phyloP scores from a whole-genome alignment of 768 basidiomycete genomes.

The Cystofilobasidium bisporidii region DNA sequence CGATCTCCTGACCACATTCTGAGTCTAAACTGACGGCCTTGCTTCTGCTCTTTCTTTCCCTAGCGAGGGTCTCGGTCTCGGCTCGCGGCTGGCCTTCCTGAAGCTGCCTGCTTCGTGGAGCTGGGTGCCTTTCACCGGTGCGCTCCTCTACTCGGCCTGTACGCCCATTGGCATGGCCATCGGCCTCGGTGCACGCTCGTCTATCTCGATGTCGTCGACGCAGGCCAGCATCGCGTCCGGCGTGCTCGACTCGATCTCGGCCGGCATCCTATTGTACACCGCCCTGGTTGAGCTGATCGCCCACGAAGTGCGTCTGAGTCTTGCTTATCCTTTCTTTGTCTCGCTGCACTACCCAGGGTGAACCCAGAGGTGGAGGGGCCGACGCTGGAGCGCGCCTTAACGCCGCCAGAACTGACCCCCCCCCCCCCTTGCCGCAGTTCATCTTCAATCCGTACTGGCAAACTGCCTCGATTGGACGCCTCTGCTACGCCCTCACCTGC shows the following conservation, averaged over 20 bases:
- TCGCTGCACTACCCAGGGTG: too few species aligned
- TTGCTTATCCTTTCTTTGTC: too few species aligned
- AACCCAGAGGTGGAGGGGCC: too few species aligned
- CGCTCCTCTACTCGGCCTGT: slow-evolving; percentile 59
- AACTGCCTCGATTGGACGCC: background rate
- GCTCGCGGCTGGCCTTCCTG: slow-evolving; percentile 69
- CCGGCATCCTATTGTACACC: slow-evolving; percentile 59
- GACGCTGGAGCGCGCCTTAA: too few species aligned
- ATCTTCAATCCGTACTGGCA: background rate
- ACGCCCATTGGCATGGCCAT: slow-evolving; percentile 82
- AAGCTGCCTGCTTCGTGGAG: slow-evolving; percentile 37
- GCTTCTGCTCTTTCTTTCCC: too few species aligned
- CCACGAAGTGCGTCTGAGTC: background rate
- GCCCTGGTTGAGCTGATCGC: slow-evolving; percentile 10
- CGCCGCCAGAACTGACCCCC: too few species aligned
- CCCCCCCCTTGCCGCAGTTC: background rate
- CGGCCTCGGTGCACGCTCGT: slow-evolving; percentile 59
- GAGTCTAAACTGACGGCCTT: too few species aligned
- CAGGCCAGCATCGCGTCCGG: slow-evolving; percentile 59
- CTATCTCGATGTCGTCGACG: slow-evolving; percentile 32
- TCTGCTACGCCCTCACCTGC: background rate
- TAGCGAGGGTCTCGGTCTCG: slow-evolving; percentile 89
- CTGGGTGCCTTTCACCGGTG: slow-evolving; percentile 52
- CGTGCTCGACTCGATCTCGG: slow-evolving; percentile 68
- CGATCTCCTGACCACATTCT: too few species aligned